phyloP scores from a whole-genome alignment of 225 moss, liverwort and hornwort species.

The Rhytidiadelphus loreus region DNA sequence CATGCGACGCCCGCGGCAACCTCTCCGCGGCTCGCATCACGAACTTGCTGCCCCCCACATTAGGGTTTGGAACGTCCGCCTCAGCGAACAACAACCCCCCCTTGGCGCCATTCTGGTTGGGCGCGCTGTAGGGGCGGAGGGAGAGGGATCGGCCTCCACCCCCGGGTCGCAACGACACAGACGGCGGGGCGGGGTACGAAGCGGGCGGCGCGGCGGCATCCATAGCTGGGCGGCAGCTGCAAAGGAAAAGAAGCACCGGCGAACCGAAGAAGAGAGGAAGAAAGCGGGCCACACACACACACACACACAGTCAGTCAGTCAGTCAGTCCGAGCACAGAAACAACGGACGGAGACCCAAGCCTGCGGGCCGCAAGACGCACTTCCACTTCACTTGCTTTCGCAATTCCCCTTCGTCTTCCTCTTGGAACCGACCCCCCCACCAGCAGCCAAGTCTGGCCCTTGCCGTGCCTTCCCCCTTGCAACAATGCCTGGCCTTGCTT shows the following conservation, averaged over 20 bases:
- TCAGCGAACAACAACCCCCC: not conserved
- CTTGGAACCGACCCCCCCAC: not conserved
- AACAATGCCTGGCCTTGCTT: not conserved
- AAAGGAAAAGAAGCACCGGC: not conserved
- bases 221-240: conserved; percentile 26
- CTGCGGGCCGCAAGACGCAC: not conserved
- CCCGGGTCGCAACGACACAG: conserved; percentile 39
- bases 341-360: not conserved
- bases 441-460: not conserved
- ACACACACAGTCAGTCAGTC: not conserved
- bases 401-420: not conserved
- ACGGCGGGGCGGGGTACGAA: not conserved
- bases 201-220: conserved; percentile 34
- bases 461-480: not conserved
- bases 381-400: not conserved
- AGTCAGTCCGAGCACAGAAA: not conserved
- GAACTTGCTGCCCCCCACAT: not conserved
- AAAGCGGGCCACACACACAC: not conserved
- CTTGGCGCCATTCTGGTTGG: conserved; percentile 15
- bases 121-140: conserved; percentile 26
- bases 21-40: conserved; percentile 2
- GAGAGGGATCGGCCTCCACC: conserved; percentile 25
- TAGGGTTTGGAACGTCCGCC: not conserved
- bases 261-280: not conserved
- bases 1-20: not conserved